A percentile compares a stretch with the other conserved stretches of the same genome.
phyloP scores from a whole-genome alignment of 2,329 filamentous ascomycete species.

The Monilinia polystroma region DNA sequence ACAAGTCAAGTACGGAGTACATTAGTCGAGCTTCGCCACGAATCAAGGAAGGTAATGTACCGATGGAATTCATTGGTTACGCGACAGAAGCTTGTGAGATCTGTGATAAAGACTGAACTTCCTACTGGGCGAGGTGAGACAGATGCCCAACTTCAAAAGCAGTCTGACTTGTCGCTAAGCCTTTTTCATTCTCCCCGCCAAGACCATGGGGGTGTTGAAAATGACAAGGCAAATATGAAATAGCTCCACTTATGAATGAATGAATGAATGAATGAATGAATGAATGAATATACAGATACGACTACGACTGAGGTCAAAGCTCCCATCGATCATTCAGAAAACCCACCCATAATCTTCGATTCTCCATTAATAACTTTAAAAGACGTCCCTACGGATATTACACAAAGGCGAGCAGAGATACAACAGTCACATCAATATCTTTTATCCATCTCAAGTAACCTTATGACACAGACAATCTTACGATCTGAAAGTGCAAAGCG shows the following conservation, averaged over 20 bases:
- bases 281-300: neutral
- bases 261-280: neutral
- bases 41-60: neutral
- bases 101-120: neutral
- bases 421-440: constrained; percentile 8
- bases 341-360: too few relatives aligned
- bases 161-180: neutral
- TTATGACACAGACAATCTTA: neutral
- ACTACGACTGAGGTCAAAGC: neutral
- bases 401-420: constrained; percentile 12
- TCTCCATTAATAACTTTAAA: neutral
- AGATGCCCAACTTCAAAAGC: neutral
- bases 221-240: neutral
- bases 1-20: too few relatives aligned
- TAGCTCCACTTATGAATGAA: neutral
- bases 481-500: neutral
- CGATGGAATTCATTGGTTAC: neutral
- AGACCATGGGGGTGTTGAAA: neutral
- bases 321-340: constrained; percentile 1
- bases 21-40: neutral
- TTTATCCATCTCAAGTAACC: neutral
- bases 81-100: constrained; percentile 9
- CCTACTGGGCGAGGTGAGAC: neutral
- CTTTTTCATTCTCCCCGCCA: neutral
- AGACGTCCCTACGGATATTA: neutral